A percentile compares a stretch with the other conserved stretches of the same genome.
These are phyloP conservation scores for Blastobotrys indianensis DNA, from an alignment of 1,139 yeast genomes.

Conservation along the genomic window DNA sequence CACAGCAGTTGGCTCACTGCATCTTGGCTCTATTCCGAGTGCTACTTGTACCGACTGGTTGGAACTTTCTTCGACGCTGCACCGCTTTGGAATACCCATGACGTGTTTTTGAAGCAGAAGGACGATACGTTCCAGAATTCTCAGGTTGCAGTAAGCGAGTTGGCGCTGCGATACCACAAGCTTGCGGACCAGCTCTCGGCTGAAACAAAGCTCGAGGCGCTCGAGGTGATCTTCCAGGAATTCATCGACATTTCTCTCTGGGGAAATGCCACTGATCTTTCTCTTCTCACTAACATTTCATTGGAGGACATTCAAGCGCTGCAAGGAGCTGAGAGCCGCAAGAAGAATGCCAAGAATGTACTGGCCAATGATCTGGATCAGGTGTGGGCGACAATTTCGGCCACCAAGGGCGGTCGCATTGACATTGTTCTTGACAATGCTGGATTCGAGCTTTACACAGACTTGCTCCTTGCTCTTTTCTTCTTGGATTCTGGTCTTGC, in stretches of 20 bases:
- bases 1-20: conserved; percentile 68
- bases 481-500: conserved; percentile 66
- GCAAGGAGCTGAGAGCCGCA: conserved; percentile 86
- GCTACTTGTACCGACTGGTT: conserved; percentile 69
- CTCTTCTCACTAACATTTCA: conserved; percentile 61
- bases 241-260: conserved; percentile 84
- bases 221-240: conserved; percentile 49
- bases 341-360: conserved; percentile 75
- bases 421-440: conserved; percentile 92
- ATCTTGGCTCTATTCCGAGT: conserved; percentile 88
- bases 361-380: conserved; percentile 64
- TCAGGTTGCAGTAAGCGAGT: conserved; percentile 69
- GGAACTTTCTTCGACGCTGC: conserved; percentile 41
- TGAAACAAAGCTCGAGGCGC: conserved; percentile 25
- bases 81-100: conserved; percentile 54
- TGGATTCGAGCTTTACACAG: conserved; percentile 92
- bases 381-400: conserved; percentile 51
- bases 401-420: conserved; percentile 43
- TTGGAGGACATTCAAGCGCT: conserved; percentile 83
- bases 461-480: conserved; percentile 67
- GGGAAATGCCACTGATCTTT: conserved; percentile 97
- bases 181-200: conserved; percentile 38
- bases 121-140: conserved; percentile 71
- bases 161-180: conserved; percentile 63
- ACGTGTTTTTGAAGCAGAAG: conserved; percentile 66